Conservation (phyloP, 2,329 filamentous ascomycete genomes). For the Neonectria ditissima region DNA sequence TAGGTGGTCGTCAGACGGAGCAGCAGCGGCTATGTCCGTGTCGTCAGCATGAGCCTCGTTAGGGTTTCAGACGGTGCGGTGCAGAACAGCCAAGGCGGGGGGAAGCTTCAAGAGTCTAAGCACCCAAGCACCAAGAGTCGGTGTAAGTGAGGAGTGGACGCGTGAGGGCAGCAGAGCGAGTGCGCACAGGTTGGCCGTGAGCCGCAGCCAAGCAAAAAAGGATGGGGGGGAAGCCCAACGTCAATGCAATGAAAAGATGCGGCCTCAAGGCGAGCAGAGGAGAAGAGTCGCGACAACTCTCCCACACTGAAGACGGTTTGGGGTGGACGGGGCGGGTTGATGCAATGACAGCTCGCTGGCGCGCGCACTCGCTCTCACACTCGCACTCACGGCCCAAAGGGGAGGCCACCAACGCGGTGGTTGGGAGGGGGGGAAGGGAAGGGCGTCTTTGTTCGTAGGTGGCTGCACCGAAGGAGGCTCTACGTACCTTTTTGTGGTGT, state of each 20-base stretch:
- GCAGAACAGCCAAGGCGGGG: constrained; percentile 17
- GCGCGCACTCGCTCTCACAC: constrained; percentile 10
- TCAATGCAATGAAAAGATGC: constrained; percentile 15
- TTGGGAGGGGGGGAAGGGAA: constrained; percentile 20
- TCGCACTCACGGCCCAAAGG: constrained; percentile 13
- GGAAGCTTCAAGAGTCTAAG: constrained; percentile 16
- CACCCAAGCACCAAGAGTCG: constrained; percentile 37
- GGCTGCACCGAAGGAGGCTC: constrained; percentile 23
- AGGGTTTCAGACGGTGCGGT: constrained; percentile 26
- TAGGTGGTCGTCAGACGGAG: constrained; percentile 23
- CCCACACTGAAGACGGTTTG: constrained; percentile 21
- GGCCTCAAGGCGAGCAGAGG: constrained; percentile 16
- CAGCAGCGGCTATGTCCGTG: constrained; percentile 38
- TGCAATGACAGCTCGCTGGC: constrained; percentile 19
- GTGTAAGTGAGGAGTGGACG: constrained; percentile 43
- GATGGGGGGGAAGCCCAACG: constrained; percentile 19
- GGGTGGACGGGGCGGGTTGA: constrained; percentile 20
- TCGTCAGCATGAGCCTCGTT: constrained; percentile 38
- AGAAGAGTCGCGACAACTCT: constrained; percentile 13
- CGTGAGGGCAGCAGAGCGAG: constrained; percentile 21
- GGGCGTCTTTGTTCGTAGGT: constrained; percentile 19
- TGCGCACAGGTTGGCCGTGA: constrained; percentile 17
- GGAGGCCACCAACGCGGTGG: constrained; percentile 19
- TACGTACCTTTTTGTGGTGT: constrained; percentile 45
- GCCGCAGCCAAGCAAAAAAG: constrained; percentile 20